These are phyloP conservation scores for Phytophthora citrophthora DNA, from an alignment of 352 stramenopile genomes.

Conservation along the genomic window DNA sequence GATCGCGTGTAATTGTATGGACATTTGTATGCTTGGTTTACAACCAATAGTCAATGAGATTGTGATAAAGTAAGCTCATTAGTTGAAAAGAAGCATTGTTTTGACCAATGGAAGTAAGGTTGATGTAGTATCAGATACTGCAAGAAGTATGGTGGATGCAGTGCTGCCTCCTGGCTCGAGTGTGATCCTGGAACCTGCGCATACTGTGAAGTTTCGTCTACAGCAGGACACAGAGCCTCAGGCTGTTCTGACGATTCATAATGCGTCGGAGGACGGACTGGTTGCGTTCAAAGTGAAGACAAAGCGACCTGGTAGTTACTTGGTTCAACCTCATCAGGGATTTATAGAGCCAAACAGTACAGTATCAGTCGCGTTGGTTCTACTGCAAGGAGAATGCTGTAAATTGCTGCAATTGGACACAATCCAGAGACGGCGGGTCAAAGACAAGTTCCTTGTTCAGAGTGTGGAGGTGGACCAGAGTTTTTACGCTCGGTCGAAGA, in stretches of 20 bases:
- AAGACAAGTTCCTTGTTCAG: conserved; percentile 4
- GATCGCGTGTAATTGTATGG: not conserved
- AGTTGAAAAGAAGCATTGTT: too few relatives aligned
- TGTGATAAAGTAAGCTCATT: not conserved
- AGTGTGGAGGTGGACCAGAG: not conserved
- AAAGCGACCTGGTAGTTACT: not conserved
- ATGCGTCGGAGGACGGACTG: not conserved
- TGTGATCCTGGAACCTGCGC: conserved; percentile 1
- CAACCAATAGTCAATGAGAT: conserved; percentile 1
- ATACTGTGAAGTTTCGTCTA: not conserved
- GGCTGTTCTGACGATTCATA: not conserved
- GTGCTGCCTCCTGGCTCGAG: not conserved
- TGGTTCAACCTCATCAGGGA: conserved; percentile 5
- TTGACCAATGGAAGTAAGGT: not conserved
- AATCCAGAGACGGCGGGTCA: not conserved
- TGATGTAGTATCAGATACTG: not conserved
- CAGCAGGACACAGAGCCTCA: not conserved
- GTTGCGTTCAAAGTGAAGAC: conserved; percentile 9
- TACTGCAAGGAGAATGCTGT: conserved; percentile 4
- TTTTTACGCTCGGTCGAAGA: not conserved
- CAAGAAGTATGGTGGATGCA: not conserved
- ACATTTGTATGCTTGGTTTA: not conserved
- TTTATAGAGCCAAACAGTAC: conserved; percentile 1
- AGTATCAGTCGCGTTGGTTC: not conserved
- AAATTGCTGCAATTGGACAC: not conserved